phyloP scores from a whole-genome alignment of 2,329 filamentous ascomycete species.

The Ascosphaera aggregata region DNA sequence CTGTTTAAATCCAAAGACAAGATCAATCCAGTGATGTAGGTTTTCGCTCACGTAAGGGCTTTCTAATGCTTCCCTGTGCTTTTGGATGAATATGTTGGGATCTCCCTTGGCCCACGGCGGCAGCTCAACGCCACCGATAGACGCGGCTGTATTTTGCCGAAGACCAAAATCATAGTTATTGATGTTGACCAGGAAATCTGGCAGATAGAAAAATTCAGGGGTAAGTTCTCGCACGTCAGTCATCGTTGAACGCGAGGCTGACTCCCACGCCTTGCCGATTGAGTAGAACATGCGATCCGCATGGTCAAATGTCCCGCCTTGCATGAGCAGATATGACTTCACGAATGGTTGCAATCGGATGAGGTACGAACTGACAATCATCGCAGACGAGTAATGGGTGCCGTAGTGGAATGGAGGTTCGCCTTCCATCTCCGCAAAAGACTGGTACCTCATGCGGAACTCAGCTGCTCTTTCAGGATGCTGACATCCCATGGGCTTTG shows the following conservation, averaged over 20 bases:
- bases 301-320: conserved; percentile 92
- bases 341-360: conserved; percentile 92
- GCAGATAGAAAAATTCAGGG: conserved; percentile 91
- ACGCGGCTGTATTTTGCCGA: conserved; percentile 54
- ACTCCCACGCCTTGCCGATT: conserved; percentile 73
- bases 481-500: conserved; percentile 92
- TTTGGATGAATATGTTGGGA: conserved; percentile 82
- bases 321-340: conserved; percentile 78
- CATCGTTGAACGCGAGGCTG: conserved; percentile 72
- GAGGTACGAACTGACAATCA: conserved; percentile 93
- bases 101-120: conserved; percentile 95
- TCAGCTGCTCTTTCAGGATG: conserved; percentile 50
- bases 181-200: conserved; percentile 82
- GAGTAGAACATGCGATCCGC: conserved; percentile 91
- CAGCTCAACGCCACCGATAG: conserved; percentile 68
- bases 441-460: conserved; percentile 64
- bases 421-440: conserved; percentile 67
- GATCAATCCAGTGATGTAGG: conserved; percentile 84
- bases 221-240: conserved; percentile 87
- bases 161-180: conserved; percentile 88
- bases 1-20: conserved; percentile 88
- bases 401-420: conserved; percentile 84
- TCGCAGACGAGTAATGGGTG: conserved; percentile 95
- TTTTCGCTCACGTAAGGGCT: conserved; percentile 79
- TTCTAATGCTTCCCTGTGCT: conserved; percentile 87